Conservation (phyloP, 805 yeast species). For the Candida fluviatilis region DNA sequence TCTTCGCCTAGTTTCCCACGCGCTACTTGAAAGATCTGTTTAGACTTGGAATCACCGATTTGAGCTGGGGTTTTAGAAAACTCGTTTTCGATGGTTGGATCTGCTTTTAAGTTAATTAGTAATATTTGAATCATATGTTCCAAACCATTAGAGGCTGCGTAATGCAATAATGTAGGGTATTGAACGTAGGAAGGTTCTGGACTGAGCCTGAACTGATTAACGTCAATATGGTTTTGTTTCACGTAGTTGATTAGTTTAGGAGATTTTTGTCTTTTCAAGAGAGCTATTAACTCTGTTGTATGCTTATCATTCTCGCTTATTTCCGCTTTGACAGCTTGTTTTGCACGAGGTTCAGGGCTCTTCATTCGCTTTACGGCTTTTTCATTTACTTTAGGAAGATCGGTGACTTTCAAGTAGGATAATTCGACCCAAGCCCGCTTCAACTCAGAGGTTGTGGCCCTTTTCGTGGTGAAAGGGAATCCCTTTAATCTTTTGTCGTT, state of each 20-base stretch:
- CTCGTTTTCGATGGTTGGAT: slow-evolving; percentile 55
- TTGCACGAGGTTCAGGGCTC: slow-evolving; percentile 6
- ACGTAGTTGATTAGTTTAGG: slow-evolving; percentile 67
- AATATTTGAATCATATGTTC: slow-evolving; percentile 64
- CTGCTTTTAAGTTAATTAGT: slow-evolving; percentile 60
- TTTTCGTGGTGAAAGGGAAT: slow-evolving; percentile 85
- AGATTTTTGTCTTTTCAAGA: slow-evolving; percentile 70
- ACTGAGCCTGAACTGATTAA: slow-evolving; percentile 44
- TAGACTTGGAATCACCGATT: slow-evolving; percentile 45
- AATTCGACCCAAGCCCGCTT: slow-evolving; percentile 81
- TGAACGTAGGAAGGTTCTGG: slow-evolving; percentile 51
- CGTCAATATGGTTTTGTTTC: slow-evolving; percentile 50
- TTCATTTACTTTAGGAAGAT: slow-evolving; percentile 49
- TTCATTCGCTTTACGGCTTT: slow-evolving; percentile 10
- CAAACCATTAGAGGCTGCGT: slow-evolving; percentile 64
- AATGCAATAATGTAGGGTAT: slow-evolving; percentile 76
- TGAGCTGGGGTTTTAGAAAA: slow-evolving; percentile 69
- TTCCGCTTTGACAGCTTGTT: no score
- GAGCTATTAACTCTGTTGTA: slow-evolving; percentile 53
- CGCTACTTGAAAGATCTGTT: slow-evolving; percentile 61
- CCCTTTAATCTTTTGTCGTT: slow-evolving; percentile 60
- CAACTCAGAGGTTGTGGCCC: slow-evolving; percentile 81
- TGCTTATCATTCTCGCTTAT: slow-evolving; percentile 36
- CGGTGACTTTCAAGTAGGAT: slow-evolving; percentile 51
- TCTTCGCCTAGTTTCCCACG: slow-evolving; percentile 67